These are phyloP conservation scores for Fusarium sororula DNA, from an alignment of 2,329 filamentous ascomycete genomes.

Conservation along the genomic window DNA sequence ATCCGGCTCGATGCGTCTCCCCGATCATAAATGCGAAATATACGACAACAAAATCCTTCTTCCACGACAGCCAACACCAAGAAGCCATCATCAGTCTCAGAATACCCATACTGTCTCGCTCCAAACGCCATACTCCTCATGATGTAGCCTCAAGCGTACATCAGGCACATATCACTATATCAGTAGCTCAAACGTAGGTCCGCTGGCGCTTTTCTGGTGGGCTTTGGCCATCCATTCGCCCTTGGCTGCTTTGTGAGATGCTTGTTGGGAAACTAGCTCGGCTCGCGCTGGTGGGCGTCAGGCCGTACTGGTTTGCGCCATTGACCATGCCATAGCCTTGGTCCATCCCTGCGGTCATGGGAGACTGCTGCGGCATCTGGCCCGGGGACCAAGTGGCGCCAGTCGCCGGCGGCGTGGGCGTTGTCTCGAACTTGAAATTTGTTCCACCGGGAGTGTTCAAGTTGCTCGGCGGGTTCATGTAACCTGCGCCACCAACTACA, in stretches of 20 bases:
- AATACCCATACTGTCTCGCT: constrained; percentile 22
- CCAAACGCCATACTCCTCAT: constrained; percentile 41
- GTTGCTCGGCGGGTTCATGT: constrained; percentile 47
- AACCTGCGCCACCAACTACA: constrained; percentile 46
- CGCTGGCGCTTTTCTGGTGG: constrained; percentile 64
- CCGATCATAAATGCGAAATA: constrained; percentile 29
- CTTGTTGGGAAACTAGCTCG: constrained; percentile 41
- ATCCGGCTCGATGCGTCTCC: constrained; percentile 18
- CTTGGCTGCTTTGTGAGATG: constrained; percentile 39
- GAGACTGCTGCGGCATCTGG: constrained; percentile 61
- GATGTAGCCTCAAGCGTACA: constrained; percentile 26
- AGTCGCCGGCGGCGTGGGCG: constrained; percentile 62
- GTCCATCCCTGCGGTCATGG: constrained; percentile 53
- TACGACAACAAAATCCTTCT: constrained; percentile 16
- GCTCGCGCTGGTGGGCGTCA: constrained; percentile 46
- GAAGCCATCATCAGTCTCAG: neutral
- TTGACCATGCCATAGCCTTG: constrained; percentile 58
- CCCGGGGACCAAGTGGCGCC: constrained; percentile 62
- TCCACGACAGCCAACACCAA: constrained; percentile 7
- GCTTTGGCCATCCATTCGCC: constrained; percentile 53
- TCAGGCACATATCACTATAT: constrained; percentile 14
- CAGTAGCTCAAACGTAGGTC: constrained; percentile 35
- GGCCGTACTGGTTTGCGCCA: constrained; percentile 51
- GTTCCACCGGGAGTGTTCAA: constrained; percentile 36
- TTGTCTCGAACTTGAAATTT: constrained; percentile 62